Base-by-base conservation (phyloP, 139 green algal genomes). In the Coccomyxa sp. region DNA sequence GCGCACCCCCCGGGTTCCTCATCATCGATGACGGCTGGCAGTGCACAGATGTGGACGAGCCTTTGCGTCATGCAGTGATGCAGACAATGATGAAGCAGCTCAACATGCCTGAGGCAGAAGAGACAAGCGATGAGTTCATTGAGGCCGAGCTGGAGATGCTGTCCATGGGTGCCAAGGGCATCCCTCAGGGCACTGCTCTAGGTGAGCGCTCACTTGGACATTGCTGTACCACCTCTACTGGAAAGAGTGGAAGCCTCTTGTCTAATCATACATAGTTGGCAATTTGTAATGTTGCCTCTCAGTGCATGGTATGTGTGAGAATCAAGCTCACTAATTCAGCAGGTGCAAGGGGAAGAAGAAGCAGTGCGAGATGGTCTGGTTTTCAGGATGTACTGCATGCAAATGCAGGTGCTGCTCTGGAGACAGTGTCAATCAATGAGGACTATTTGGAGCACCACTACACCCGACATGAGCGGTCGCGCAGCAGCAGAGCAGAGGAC, bases 1-100 rank as follows among this genome's bases (percentile, higher is more conserved):
- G 91, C 75, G 85, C 92, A 21, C 87, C 76, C 1, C 93, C 94
- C 0, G 90, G 89, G 78, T 87, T 92, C 68, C 92, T 97, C 28
- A 95, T 98, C 86, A 97, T 98, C 31, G 94, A 97, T 60, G 89
- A 90, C 25, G 90, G 90, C 67, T 93, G 90, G 90, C 90, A 93
- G 83, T 89, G 81, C 84, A 93, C 89, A 10, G 86, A 93, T 38
- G 80, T 93, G 84, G 89, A 93, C 58, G 78, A 84, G 77, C 68
- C 78, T 28, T 82, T 85, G 74, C 83, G 88, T 9, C 71, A 77
- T 25, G 23, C 71, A n/a, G 14, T 38, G 76, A 80, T 32, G 30
- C 31, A 80, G 76, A 16, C 15, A 25, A 71, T 71, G 76, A 30
- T 28, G 30, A 59, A 66, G 76, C 17, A 32, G 58, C 57, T 75